Percentiles rank a stretch among this genome's conserved stretches.
These are phyloP conservation scores for Fusarium fujikuroi DNA, from an alignment of 2,329 filamentous ascomycete genomes.

Conservation along the genomic window DNA sequence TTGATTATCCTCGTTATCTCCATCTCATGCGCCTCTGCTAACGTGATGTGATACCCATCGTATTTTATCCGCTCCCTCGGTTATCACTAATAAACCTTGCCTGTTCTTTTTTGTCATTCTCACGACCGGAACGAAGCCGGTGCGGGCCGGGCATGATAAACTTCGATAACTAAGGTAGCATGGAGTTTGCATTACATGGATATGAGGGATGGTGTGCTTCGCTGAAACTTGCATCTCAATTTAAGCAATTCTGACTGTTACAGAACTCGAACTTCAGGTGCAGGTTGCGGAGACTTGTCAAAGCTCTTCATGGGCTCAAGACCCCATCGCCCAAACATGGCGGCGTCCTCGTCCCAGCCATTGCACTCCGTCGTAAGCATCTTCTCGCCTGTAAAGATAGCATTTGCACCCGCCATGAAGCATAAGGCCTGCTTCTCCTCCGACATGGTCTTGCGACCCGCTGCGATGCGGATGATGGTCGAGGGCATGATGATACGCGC, in stretches of 20 bases:
- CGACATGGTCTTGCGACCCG: slow-evolving; percentile 82
- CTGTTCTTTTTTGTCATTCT: not conserved
- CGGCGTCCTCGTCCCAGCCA: slow-evolving; percentile 88
- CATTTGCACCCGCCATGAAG: slow-evolving; percentile 91
- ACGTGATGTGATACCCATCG: slow-evolving; percentile 21
- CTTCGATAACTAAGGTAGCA: not conserved
- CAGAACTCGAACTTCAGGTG: slow-evolving; percentile 42
- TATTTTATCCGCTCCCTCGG: slow-evolving; percentile 18
- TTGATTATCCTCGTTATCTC: slow-evolving; percentile 9
- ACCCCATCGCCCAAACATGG: slow-evolving; percentile 86
- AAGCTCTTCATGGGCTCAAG: slow-evolving; percentile 78
- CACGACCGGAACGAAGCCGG: slow-evolving; percentile 25
- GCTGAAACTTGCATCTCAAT: not conserved
- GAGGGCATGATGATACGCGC: slow-evolving; percentile 84
- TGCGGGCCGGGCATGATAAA: slow-evolving; percentile 6
- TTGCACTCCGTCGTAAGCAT: slow-evolving; percentile 94
- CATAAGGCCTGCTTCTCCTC: slow-evolving; percentile 91
- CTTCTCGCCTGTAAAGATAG: slow-evolving; percentile 95
- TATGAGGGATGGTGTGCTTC: not conserved
- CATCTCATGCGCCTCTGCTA: slow-evolving; percentile 15
- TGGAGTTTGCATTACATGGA: not conserved
- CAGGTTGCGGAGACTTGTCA: slow-evolving; percentile 48
- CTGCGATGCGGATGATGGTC: slow-evolving; percentile 88
- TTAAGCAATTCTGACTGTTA: slow-evolving; percentile 4
- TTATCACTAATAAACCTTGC: slow-evolving; percentile 7